Evolutionary conservation across 345 rosid species (phyloP), one percentile per base, ranked within the genome.

Genomic region (Eucalyptus decipiens): DNA sequence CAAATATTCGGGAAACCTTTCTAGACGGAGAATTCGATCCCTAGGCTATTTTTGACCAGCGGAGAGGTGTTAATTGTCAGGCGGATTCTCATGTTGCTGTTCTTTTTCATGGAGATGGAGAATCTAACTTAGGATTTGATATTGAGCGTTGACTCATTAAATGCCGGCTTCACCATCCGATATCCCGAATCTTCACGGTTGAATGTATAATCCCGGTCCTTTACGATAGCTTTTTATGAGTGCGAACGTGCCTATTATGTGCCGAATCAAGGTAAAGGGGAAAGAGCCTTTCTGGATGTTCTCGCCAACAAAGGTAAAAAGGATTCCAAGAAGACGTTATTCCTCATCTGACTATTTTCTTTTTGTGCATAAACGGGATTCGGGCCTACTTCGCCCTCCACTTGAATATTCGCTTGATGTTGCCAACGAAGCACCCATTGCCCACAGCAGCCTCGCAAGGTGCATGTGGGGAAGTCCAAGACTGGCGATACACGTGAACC

Each of bases 401-500:
- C 14, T 37, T 10, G 3, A 76, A 76, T 23, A 10, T 37, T 76
- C 15, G 28, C 28, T 21, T 3, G 45, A 37, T 1, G 5, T 2
- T 0, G 45, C 28, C 26, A 4, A 37, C 15, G 28, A 72, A 72
- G 16, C 83, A 72, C 28, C 83, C 15, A 19, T 11, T 11, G 28
- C 45, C 45, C 28, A 19, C 83, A 28, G 32, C 67, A 26, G 67
- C 67, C 34, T 4, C 0, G 8, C 37, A 30, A 65, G 72, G 72
- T 30, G 72, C 72, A 65, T 0, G 19, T 62, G 0, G 32, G 0
- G 19, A 62, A 62, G 34, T 30, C 34, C 18, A 0, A 62, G 72
- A 62, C 17, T 0, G 19, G 72, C 72, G 34, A 30, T 62, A 14
- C 3, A 13, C 69, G 0, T 6, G 0, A 62, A 4, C 18, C 34